Conservation (phyloP, 2,329 filamentous ascomycete species). For the Trichoderma sp. region DNA sequence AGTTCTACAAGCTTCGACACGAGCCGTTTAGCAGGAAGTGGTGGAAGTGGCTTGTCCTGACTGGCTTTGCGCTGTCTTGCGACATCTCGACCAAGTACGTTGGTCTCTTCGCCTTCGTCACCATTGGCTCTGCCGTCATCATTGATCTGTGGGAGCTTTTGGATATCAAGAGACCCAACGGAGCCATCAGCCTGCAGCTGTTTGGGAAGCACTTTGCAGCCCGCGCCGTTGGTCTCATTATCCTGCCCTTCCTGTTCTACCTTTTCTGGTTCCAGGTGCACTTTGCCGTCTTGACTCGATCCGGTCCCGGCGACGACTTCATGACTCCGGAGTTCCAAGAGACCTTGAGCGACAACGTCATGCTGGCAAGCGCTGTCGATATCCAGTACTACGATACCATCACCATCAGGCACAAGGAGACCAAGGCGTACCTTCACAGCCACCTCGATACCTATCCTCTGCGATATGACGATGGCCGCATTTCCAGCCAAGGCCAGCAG, state of each 20-base stretch:
- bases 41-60: conserved; percentile 99
- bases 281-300: conserved; percentile 82
- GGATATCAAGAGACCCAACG: conserved; percentile 79
- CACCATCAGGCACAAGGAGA: conserved; percentile 92
- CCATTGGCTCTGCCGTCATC: conserved; percentile 87
- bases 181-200: conserved; percentile 71
- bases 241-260: conserved; percentile 95
- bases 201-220: conserved; percentile 90
- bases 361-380: conserved; percentile 80
- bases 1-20: conserved; percentile 95
- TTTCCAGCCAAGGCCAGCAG: conserved; percentile 96
- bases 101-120: conserved; percentile 93
- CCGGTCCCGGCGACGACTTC: conserved; percentile 95
- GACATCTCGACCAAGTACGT: conserved; percentile 99
- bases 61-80: conserved; percentile 90
- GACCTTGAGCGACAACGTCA: conserved; percentile 89
- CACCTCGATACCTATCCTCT: conserved; percentile 86
- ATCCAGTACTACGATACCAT: conserved; percentile 90
- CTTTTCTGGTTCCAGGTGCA: conserved; percentile 99
- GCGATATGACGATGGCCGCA: conserved; percentile 93
- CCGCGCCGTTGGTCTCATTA: conserved; percentile 77
- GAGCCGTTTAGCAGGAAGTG: conserved; percentile 89
- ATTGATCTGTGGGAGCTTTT: conserved; percentile 96
- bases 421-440: conserved; percentile 92
- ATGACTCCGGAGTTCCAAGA: conserved; percentile 99